Conservation (phyloP, 2,329 filamentous ascomycete species). For the Colletotrichum neosansevieriae region DNA sequence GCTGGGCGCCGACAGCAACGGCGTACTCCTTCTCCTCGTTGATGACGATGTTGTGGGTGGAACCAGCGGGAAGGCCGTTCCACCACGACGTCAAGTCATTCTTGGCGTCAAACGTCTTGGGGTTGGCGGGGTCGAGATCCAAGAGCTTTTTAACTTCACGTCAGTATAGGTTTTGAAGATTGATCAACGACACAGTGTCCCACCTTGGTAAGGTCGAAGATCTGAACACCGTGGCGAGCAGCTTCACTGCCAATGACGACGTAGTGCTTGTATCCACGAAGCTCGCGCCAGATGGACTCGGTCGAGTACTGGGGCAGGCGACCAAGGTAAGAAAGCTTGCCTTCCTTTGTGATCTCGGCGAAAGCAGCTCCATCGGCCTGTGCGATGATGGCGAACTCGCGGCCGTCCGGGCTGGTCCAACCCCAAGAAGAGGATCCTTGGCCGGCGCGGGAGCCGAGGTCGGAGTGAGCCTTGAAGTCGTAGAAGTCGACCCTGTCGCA, state of each 20-base stretch:
- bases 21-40: slow-evolving; percentile 59
- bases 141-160: slow-evolving; percentile 51
- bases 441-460: slow-evolving; percentile 56
- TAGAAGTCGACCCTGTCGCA: slow-evolving; percentile 52
- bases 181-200: background rate
- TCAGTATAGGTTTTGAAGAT: slow-evolving; percentile 31
- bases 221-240: slow-evolving; percentile 66
- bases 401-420: slow-evolving; percentile 56
- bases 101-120: slow-evolving; percentile 46
- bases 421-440: slow-evolving; percentile 53
- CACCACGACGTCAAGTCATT: slow-evolving; percentile 51
- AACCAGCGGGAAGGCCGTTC: slow-evolving; percentile 48
- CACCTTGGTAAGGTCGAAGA: slow-evolving; percentile 66
- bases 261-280: slow-evolving; percentile 50
- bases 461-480: slow-evolving; percentile 65
- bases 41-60: slow-evolving; percentile 61
- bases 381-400: slow-evolving; percentile 41
- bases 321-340: slow-evolving; percentile 57
- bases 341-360: slow-evolving; percentile 55
- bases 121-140: slow-evolving; percentile 55
- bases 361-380: slow-evolving; percentile 57
- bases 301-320: slow-evolving; percentile 50
- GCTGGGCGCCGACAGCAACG: slow-evolving; percentile 55
- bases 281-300: slow-evolving; percentile 49
- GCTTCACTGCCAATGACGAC: slow-evolving; percentile 54